phyloP scores from a whole-genome alignment of 1,284 basidiomycete species.

The Austroboletus novae-zelandiae region DNA sequence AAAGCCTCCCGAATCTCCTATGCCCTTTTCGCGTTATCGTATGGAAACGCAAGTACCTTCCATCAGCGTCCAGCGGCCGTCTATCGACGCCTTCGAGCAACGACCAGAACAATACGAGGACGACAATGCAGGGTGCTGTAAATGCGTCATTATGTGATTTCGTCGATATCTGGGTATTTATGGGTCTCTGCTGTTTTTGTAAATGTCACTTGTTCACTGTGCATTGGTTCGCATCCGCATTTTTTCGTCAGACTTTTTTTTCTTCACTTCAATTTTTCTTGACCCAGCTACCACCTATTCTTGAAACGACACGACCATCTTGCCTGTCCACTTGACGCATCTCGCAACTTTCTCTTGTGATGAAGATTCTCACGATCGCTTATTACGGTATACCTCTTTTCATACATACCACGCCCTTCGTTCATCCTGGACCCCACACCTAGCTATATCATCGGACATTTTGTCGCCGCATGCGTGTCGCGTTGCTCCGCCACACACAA shows the following conservation, averaged over 20 bases:
- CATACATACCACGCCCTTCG: constrained; percentile 20
- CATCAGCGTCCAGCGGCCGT: constrained; percentile 29
- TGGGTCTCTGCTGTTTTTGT: constrained; percentile 16
- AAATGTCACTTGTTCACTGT: constrained; percentile 24
- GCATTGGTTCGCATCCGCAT: constrained; percentile 14
- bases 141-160: constrained; percentile 62
- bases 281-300: constrained; percentile 6
- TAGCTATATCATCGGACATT: constrained; percentile 18
- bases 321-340: constrained; percentile 7
- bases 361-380: constrained; percentile 12
- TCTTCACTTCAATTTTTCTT: background rate
- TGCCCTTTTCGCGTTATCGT: constrained; percentile 55
- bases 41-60: constrained; percentile 19
- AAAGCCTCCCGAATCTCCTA: constrained; percentile 45
- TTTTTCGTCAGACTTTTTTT: constrained; percentile 7
- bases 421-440: constrained; percentile 13
- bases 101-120: constrained; percentile 39
- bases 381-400: constrained; percentile 24
- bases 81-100: constrained; percentile 21
- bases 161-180: constrained; percentile 17
- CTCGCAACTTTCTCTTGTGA: constrained; percentile 8
- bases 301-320: constrained; percentile 12
- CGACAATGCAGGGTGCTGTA: constrained; percentile 51
- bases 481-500: constrained; percentile 5
- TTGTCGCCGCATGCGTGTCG: constrained; percentile 9